phyloP scores from a whole-genome alignment of 2,329 filamentous ascomycete genomes.

The Lecanicillium sp. region DNA sequence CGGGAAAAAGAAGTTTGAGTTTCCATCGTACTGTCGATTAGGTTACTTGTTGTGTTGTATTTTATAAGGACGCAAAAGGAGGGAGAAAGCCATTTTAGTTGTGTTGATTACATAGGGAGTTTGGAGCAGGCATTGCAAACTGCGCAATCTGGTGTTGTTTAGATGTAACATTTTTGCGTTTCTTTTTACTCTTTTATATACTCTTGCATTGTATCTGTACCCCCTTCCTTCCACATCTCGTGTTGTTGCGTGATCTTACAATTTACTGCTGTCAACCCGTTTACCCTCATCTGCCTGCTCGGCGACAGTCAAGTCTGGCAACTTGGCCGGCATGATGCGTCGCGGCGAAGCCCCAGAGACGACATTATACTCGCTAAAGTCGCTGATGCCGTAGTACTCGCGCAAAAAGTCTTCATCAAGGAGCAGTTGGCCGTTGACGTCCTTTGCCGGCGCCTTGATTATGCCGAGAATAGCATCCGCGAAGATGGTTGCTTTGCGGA shows the following conservation, averaged over 20 bases:
- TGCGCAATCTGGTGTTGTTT: too few relatives aligned
- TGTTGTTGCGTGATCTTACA: constrained; percentile 26
- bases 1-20: too few relatives aligned
- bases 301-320: constrained; percentile 63
- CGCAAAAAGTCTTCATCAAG: constrained; percentile 78
- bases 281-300: constrained; percentile 77
- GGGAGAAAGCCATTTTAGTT: too few relatives aligned
- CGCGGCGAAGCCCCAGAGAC: constrained; percentile 55
- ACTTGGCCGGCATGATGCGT: constrained; percentile 65
- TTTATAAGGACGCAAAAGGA: too few relatives aligned
- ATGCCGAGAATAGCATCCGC: constrained; percentile 73
- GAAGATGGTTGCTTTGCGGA: constrained; percentile 67
- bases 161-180: background rate
- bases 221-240: background rate
- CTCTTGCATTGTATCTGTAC: too few relatives aligned
- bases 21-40: too few relatives aligned
- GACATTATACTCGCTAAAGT: constrained; percentile 68
- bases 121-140: too few relatives aligned
- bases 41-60: too few relatives aligned
- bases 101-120: too few relatives aligned
- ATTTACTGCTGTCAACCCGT: constrained; percentile 55
- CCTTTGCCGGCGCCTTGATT: constrained; percentile 46
- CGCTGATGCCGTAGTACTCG: constrained; percentile 50
- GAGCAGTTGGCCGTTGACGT: constrained; percentile 63
- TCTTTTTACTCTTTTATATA: constrained; percentile 8